phyloP scores from a whole-genome alignment of 2,329 filamentous ascomycete species.

The Emericellopsis cladophorae region DNA sequence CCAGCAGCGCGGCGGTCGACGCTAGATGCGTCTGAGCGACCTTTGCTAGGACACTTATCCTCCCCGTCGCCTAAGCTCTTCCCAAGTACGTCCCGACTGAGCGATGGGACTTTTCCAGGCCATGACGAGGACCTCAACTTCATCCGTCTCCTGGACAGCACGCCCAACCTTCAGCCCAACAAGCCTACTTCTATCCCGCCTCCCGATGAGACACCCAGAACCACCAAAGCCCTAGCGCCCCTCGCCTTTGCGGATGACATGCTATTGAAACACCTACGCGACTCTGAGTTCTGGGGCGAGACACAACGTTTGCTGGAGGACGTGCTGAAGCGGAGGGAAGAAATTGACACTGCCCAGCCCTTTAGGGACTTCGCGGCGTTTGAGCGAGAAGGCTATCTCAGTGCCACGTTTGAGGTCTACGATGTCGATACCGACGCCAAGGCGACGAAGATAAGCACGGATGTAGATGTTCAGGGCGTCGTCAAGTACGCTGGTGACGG shows the following conservation, averaged over 20 bases:
- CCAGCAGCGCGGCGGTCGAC: constrained; percentile 12
- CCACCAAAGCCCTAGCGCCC: constrained; percentile 6
- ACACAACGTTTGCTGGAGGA: constrained; percentile 23
- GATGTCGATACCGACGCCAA: constrained; percentile 35
- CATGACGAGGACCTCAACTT: constrained; percentile 17
- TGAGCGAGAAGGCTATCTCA: constrained; percentile 25
- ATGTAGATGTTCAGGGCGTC: constrained; percentile 12
- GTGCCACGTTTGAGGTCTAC: constrained; percentile 44
- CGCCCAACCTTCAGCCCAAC: constrained; percentile 1
- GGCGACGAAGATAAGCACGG: constrained; percentile 17
- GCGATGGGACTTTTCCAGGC: constrained; percentile 7
- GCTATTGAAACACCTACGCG: constrained; percentile 26
- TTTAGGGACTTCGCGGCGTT: constrained; percentile 21
- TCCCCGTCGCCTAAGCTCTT: constrained; percentile 8
- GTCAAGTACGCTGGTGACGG: constrained; percentile 12
- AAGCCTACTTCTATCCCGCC: constrained; percentile 6
- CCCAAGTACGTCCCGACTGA: constrained; percentile 10
- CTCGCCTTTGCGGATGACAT: constrained; percentile 24
- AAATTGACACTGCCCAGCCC: constrained; percentile 16
- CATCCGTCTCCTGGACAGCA: constrained; percentile 15
- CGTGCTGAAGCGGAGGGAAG: constrained; percentile 16
- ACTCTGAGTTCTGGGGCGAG: constrained; percentile 26
- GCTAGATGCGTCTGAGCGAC: constrained; percentile 11
- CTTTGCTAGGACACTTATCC: no score
- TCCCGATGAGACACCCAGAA: constrained; percentile 5